These are phyloP conservation scores for Ilyonectria robusta DNA, from an alignment of 2,329 filamentous ascomycete genomes.

Conservation along the genomic window DNA sequence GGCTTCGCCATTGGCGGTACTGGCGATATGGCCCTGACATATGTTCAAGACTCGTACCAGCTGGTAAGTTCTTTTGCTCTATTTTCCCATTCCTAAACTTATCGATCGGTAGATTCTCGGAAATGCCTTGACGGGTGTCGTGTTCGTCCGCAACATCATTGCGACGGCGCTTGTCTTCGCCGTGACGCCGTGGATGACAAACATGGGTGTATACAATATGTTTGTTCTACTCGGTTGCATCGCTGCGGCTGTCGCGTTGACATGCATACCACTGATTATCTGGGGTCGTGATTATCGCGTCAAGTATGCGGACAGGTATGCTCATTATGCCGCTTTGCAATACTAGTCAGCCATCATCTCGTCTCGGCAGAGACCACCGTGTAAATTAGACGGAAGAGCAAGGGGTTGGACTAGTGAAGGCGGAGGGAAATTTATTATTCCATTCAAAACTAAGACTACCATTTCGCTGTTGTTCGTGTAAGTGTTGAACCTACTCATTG, in stretches of 20 bases:
- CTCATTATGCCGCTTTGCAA: constrained; percentile 25
- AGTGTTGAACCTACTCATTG: too few relatives aligned
- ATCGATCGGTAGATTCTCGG: constrained; percentile 28
- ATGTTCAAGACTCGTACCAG: constrained; percentile 38
- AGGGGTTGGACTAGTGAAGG: too few relatives aligned
- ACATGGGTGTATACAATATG: constrained; percentile 38
- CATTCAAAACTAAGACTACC: too few relatives aligned
- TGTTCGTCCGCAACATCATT: constrained; percentile 38
- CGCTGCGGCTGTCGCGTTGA: constrained; percentile 29
- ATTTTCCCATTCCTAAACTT: background rate
- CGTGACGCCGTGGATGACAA: constrained; percentile 28
- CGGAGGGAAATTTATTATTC: too few relatives aligned
- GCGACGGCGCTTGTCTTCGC: constrained; percentile 33
- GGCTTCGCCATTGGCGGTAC: constrained; percentile 38
- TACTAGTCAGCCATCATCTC: constrained; percentile 14
- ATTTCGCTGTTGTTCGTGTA: too few relatives aligned
- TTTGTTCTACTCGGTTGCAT: constrained; percentile 33
- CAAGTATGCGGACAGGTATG: constrained; percentile 32
- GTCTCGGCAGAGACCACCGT: background rate
- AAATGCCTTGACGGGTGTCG: constrained; percentile 34
- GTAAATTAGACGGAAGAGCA: too few relatives aligned
- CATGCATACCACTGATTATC: constrained; percentile 29
- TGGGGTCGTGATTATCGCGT: constrained; percentile 35
- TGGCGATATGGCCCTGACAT: constrained; percentile 37
- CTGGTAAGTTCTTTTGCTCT: background rate